Evolutionary conservation across 2,329 filamentous ascomycete species (phyloP), one percentile per base, ranked within the genome.

Genomic region (Calcarisporium arbuscula): DNA sequence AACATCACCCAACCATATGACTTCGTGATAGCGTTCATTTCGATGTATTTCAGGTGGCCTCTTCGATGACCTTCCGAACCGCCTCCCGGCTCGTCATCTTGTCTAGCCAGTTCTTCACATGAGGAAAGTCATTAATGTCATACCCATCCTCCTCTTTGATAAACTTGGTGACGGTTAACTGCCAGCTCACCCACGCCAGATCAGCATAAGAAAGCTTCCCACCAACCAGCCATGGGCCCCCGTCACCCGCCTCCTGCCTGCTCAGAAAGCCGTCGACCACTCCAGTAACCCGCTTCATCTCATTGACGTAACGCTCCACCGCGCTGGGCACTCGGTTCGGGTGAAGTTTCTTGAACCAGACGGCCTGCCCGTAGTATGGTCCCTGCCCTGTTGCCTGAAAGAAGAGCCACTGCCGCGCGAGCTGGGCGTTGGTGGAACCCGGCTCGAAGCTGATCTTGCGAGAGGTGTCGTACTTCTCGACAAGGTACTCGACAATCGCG

Each of bases 311-410:
- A 6, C 68, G 54, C 14, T 64, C 56, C 14, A 66, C 52, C 11
- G 65, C 70, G 9, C 55, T n/a, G n/a, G n/a, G n/a, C n/a, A n/a
- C n/a, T 61, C 66, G 58, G 47, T 71, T 67, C 0, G 48, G 32
- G 41, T 64, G 59, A 10, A 53, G 52, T 2, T 45, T 36, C 12
- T 17, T 28, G 50, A 68, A 68, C 58, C 61, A 62, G 11, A 38
- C 44, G 7, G 39, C 43, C 43, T 68, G 61, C 5, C 65, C 67
- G 30, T 50, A 69, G 43, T 67, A 69, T 0, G 65, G 65, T 0
- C 64, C 65, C 45, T 67, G 58, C 8, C 62, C 62, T 32, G 49
- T n/a, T n/a, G n/a, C n/a, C n/a, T n/a, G 49, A 28, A 50, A 48
- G 28, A 35, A 34, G 18, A 45, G 39, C 44, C 40, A 48, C 22